Evolutionary conservation across 2,329 filamentous ascomycete species (phyloP).

Genomic region (Simplicillium sp.): DNA sequence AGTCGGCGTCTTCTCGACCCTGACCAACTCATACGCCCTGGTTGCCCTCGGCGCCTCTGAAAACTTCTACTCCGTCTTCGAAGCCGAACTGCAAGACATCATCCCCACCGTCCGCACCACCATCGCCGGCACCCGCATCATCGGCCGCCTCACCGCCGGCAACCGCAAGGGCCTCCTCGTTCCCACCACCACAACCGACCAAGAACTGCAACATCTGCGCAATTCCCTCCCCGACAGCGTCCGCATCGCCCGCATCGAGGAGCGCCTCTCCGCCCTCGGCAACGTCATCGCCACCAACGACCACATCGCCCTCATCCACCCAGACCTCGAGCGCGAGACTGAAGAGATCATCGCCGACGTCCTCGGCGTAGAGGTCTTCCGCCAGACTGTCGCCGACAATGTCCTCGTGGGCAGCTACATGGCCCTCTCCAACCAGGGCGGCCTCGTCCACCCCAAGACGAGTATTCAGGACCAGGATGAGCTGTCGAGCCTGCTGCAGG

Average conservation of each 20-base stretch:
- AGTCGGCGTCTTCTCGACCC: slow-evolving; percentile 91
- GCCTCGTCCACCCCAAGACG: slow-evolving; percentile 95
- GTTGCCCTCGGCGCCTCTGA: slow-evolving; percentile 91
- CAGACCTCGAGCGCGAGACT: slow-evolving; percentile 92
- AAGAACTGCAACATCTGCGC: slow-evolving; percentile 93
- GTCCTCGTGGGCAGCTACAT: slow-evolving; percentile 96
- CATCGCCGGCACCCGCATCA: slow-evolving; percentile 92
- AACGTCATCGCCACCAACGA: slow-evolving; percentile 97
- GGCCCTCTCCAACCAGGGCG: slow-evolving; percentile 90
- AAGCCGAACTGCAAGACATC: slow-evolving; percentile 93
- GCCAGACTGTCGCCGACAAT: slow-evolving; percentile 94
- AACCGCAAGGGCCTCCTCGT: slow-evolving; percentile 97
- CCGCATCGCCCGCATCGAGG: slow-evolving; percentile 95
- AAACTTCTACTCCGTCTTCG: slow-evolving; percentile 99
- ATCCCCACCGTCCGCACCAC: slow-evolving; percentile 96
- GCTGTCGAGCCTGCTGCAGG: slow-evolving; percentile 83
- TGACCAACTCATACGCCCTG: slow-evolving; percentile 95
- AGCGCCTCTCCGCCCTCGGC: slow-evolving; percentile 86
- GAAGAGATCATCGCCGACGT: slow-evolving; percentile 98
- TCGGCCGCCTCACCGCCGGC: slow-evolving; percentile 88
- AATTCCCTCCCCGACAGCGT: slow-evolving; percentile 88
- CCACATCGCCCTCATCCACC: slow-evolving; percentile 92
- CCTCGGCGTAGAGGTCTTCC: slow-evolving; percentile 78
- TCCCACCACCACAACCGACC: slow-evolving; percentile 90
- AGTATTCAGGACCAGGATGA: slow-evolving; percentile 97